Evolutionary conservation across 2,329 filamentous ascomycete species (phyloP).

Genomic region (Plenodomus lindquistii): DNA sequence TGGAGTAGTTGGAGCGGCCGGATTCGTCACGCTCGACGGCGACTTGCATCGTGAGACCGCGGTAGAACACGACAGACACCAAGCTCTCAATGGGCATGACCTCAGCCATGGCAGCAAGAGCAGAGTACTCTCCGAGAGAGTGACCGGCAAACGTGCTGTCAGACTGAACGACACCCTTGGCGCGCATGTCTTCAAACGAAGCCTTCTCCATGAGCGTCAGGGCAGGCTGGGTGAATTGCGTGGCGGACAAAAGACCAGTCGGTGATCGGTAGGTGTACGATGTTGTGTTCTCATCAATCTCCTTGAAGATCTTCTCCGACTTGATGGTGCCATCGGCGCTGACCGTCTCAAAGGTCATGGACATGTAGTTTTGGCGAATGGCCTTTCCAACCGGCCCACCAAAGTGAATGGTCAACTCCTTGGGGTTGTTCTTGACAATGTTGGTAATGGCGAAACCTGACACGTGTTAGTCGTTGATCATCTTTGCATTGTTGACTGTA

Average conservation of each 20-base stretch:
- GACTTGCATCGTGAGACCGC: conserved; percentile 98
- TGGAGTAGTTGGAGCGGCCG: conserved; percentile 96
- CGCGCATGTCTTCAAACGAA: conserved; percentile 97
- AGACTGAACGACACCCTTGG: conserved; percentile 91
- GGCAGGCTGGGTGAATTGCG: conserved; percentile 97
- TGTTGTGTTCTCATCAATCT: conserved; percentile 86
- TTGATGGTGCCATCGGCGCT: conserved; percentile 89
- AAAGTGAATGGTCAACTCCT: conserved; percentile 97
- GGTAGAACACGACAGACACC: conserved; percentile 98
- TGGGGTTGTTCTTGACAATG: conserved; percentile 99
- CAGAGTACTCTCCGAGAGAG: conserved; percentile 97
- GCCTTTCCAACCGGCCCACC: conserved; percentile 95
- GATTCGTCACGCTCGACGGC: conserved; percentile 93
- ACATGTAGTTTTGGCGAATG: conserved; percentile 98
- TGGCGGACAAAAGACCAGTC: conserved; percentile 90
- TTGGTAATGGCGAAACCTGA: conserved; percentile 95
- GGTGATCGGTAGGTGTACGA: conserved; percentile 98
- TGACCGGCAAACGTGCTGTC: conserved; percentile 98
- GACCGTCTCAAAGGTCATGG: conserved; percentile 99
- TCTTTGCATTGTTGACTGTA: background rate
- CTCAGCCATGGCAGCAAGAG: conserved; percentile 90
- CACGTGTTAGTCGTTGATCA: conserved; percentile 18
- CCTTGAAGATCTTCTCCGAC: conserved; percentile 99
- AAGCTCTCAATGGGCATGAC: conserved; percentile 99
- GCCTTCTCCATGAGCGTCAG: conserved; percentile 99